These are phyloP conservation scores for Anaeromyces robustus DNA, from an alignment of 192 early-diverging fungal genomes.

Conservation along the genomic window DNA sequence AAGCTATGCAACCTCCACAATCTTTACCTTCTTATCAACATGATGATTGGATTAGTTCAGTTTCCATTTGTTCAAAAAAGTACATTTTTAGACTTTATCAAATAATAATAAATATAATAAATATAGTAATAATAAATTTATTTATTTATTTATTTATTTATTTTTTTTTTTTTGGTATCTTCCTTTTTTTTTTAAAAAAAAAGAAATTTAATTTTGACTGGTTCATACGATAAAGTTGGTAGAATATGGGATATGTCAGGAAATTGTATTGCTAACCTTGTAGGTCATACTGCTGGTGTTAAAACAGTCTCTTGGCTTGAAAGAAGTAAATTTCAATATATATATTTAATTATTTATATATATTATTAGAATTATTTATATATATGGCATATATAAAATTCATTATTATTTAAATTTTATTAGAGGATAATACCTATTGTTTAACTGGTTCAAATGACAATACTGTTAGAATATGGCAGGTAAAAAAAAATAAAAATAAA, in stretches of 20 bases:
- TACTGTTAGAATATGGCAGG: not conserved
- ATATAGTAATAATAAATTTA: too few species aligned
- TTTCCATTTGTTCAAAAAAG: constrained; percentile 14
- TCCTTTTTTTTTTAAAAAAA: not conserved
- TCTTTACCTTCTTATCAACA: constrained; percentile 64
- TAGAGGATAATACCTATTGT: not conserved
- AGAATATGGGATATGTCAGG: constrained; percentile 69
- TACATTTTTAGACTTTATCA: not conserved
- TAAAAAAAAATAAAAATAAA: not conserved
- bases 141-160: too few species aligned
- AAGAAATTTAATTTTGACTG: constrained; percentile 38
- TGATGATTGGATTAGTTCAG: constrained; percentile 89
- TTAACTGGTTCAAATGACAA: not conserved
- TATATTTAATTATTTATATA: not conserved
- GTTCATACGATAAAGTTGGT: constrained; percentile 69
- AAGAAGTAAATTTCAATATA: constrained; percentile 20
- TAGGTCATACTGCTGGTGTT: constrained; percentile 53
- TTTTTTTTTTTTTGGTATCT: too few species aligned
- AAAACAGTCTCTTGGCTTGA: constrained; percentile 60
- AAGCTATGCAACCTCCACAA: constrained; percentile 73
- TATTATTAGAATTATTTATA: too few species aligned
- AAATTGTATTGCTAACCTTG: constrained; percentile 16
- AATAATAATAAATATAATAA: too few species aligned
- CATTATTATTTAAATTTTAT: not conserved
- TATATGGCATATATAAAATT: too few species aligned